Conservation (phyloP, 2,329 filamentous ascomycete genomes). For the Xylariaceae sp. region DNA sequence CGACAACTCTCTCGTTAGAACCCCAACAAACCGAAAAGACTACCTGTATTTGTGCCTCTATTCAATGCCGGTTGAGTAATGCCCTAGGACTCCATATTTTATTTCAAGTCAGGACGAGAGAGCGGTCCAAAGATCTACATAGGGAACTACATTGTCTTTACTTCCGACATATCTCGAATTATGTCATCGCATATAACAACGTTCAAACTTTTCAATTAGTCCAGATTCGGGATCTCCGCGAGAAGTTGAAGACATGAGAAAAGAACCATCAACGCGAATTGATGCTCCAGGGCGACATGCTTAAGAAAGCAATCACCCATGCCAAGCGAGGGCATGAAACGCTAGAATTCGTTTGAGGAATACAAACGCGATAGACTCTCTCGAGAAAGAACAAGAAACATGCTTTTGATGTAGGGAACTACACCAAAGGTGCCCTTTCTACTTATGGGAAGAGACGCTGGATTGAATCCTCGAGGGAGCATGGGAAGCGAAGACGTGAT, state of each 20-base stretch:
- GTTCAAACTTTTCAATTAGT: constrained; percentile 20
- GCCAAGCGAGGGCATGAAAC: constrained; percentile 22
- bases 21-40: too few relatives aligned
- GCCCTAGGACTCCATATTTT: constrained; percentile 20
- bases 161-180: constrained; percentile 24
- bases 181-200: constrained; percentile 22
- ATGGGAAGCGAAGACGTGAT: too few relatives aligned
- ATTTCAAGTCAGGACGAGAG: constrained; percentile 19
- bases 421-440: too few relatives aligned
- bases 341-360: constrained; percentile 8
- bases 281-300: constrained; percentile 17
- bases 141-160: constrained; percentile 25
- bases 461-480: too few relatives aligned
- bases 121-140: constrained; percentile 9
- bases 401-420: too few relatives aligned
- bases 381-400: constrained; percentile 10
- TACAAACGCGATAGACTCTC: constrained; percentile 1
- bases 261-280: constrained; percentile 17
- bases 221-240: constrained; percentile 6
- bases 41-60: not conserved
- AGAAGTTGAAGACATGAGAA: constrained; percentile 22
- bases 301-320: constrained; percentile 20
- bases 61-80: constrained; percentile 8
- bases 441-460: too few relatives aligned
- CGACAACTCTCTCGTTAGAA: too few relatives aligned